phyloP scores from a whole-genome alignment of 371 early-diverging fungal genomes.

The Circinella umbellata region DNA sequence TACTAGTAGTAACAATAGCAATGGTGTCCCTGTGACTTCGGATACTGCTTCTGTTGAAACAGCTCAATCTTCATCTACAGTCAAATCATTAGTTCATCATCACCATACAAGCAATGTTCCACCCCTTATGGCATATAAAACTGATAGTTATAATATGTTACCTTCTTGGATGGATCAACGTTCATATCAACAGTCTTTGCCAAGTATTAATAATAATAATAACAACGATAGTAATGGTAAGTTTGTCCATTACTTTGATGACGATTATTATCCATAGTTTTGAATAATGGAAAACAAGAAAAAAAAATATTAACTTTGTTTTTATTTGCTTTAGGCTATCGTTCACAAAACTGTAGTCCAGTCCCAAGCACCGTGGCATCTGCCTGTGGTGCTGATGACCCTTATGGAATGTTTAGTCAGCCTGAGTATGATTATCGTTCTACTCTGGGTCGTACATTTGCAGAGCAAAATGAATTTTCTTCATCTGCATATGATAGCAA shows the following conservation, averaged over 20 bases:
- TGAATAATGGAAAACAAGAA: too few relatives aligned
- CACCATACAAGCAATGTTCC: not conserved
- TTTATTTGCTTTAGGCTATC: not conserved
- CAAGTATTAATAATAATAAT: slow-evolving; percentile 11
- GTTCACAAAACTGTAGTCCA: slow-evolving; percentile 36
- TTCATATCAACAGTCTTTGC: not conserved
- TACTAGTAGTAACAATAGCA: not conserved
- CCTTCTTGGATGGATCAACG: slow-evolving; percentile 10
- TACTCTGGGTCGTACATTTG: not conserved
- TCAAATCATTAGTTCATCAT: slow-evolving; percentile 10
- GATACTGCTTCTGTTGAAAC: slow-evolving; percentile 19
- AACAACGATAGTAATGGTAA: slow-evolving; percentile 22
- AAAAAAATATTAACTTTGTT: not conserved
- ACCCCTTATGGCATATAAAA: slow-evolving; percentile 12
- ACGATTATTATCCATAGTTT: too few relatives aligned
- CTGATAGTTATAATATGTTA: slow-evolving; percentile 10
- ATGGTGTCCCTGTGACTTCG: slow-evolving; percentile 10
- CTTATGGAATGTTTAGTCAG: slow-evolving; percentile 7
- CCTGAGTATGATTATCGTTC: slow-evolving; percentile 7
- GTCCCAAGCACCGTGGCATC: slow-evolving; percentile 29
- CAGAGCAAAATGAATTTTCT: not conserved
- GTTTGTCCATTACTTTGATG: not conserved
- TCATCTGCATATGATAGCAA: slow-evolving; percentile 26
- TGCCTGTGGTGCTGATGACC: slow-evolving; percentile 2
- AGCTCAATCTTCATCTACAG: slow-evolving; percentile 15